These are phyloP conservation scores for Saccharum spontaneum DNA, from an alignment of 176 grass and related monocot species.

Conservation along the genomic window DNA sequence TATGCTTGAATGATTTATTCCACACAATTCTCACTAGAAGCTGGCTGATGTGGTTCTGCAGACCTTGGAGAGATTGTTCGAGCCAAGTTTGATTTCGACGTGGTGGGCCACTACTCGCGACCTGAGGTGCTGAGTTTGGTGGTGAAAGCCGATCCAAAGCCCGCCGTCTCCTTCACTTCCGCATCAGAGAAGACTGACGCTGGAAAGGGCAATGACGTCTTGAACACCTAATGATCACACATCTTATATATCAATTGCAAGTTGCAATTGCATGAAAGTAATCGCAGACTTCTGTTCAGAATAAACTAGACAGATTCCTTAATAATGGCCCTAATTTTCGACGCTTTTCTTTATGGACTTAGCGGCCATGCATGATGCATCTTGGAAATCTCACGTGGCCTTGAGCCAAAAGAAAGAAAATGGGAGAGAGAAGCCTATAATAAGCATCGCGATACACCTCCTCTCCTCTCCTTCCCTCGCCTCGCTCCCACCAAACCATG, in stretches of 20 bases:
- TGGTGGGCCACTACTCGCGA: slow-evolving; percentile 84
- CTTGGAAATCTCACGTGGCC: not conserved
- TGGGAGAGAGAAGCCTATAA: too few relatives aligned
- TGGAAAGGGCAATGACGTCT: not conserved
- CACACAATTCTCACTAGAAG: slow-evolving; percentile 1
- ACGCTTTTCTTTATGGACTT: not conserved
- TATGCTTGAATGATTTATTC: not conserved
- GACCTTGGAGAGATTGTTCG: slow-evolving; percentile 83
- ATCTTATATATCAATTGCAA: not conserved
- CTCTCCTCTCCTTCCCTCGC: too few relatives aligned
- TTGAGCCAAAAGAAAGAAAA: too few relatives aligned
- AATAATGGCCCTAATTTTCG: not conserved
- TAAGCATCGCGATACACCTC: too few relatives aligned
- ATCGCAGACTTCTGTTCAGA: not conserved
- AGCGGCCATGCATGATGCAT: not conserved
- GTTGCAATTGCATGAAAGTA: not conserved
- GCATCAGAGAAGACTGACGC: slow-evolving; percentile 8
- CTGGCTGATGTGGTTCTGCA: slow-evolving; percentile 29
- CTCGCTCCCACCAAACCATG: too few relatives aligned
- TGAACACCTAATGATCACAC: not conserved
- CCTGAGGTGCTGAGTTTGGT: slow-evolving; percentile 87
- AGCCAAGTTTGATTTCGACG: slow-evolving; percentile 98
- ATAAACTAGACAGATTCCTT: not conserved
- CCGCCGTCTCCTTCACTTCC: slow-evolving; percentile 36
- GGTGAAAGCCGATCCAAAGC: slow-evolving; percentile 61